phyloP scores from a whole-genome alignment of 257 asterid species.

The Petunia axillaris region DNA sequence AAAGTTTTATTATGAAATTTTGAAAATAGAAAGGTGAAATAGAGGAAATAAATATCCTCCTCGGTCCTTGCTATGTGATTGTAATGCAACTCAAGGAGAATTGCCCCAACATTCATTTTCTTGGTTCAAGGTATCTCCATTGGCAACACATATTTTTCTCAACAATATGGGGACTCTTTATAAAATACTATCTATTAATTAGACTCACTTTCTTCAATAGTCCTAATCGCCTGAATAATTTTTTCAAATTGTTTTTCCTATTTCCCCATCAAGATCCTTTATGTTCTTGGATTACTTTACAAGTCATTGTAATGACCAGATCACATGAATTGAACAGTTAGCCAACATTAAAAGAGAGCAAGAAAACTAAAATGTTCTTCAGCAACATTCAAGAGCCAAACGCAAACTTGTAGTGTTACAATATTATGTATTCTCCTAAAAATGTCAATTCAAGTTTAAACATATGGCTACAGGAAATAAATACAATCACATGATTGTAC shows the following conservation, averaged over 20 bases:
- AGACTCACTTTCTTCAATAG: not conserved
- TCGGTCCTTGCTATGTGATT: too few species aligned
- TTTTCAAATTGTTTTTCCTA: too few species aligned
- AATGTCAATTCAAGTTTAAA: not conserved
- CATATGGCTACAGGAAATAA: not conserved
- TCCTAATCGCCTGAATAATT: too few species aligned
- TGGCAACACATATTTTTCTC: not conserved
- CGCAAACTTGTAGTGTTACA: not conserved
- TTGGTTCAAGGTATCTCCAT: not conserved
- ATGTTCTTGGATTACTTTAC: not conserved
- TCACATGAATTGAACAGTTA: not conserved
- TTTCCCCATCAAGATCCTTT: too few species aligned
- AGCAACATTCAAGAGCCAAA: slow-evolving; percentile 21
- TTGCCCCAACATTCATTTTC: not conserved
- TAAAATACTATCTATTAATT: not conserved
- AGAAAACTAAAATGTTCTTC: not conserved
- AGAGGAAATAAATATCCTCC: too few species aligned
- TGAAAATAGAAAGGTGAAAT: too few species aligned
- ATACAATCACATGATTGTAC: slow-evolving; percentile 21
- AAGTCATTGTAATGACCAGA: not conserved
- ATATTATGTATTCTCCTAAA: not conserved
- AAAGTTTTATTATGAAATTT: too few species aligned
- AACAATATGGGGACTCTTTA: not conserved
- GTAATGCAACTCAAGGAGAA: not conserved
- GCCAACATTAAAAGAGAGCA: not conserved